Conservation (phyloP, 2,329 filamentous ascomycete species). For the Xylaria sp. region DNA sequence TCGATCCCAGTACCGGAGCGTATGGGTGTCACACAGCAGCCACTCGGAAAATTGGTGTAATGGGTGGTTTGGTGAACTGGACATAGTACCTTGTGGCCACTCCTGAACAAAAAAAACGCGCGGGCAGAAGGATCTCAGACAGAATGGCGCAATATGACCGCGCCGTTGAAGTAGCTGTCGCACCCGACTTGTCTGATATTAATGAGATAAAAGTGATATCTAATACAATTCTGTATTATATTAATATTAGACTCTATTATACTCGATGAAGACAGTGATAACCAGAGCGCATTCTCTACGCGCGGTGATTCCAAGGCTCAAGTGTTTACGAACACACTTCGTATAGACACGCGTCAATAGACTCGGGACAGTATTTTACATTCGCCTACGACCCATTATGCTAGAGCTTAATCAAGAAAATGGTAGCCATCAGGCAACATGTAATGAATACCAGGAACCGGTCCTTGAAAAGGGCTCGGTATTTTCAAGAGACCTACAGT, state of each 20-base stretch:
- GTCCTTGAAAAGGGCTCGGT: neutral
- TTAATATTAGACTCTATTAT: neutral
- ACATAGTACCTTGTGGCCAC: neutral
- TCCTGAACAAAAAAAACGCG: constrained; percentile 11
- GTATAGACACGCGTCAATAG: constrained; percentile 2
- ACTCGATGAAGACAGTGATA: neutral
- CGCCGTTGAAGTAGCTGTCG: constrained; percentile 8
- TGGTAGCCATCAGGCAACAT: neutral
- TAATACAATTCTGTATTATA: neutral
- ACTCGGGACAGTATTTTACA: neutral
- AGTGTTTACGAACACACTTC: neutral
- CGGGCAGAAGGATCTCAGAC: constrained; percentile 2
- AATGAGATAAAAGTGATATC: too few species aligned
- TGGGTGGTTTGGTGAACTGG: constrained; percentile 3
- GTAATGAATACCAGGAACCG: neutral
- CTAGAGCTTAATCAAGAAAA: neutral
- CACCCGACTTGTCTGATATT: constrained; percentile 4
- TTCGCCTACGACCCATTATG: neutral
- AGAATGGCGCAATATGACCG: constrained; percentile 5
- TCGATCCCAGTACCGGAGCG: constrained; percentile 23
- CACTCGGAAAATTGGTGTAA: constrained; percentile 31
- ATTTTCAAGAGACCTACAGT: neutral
- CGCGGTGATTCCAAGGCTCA: neutral
- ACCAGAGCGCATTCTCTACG: neutral
- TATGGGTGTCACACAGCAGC: constrained; percentile 27